Evolutionary conservation across 345 rosid genomes (phyloP).

Genomic region (Chamaenerion angustifolium): DNA sequence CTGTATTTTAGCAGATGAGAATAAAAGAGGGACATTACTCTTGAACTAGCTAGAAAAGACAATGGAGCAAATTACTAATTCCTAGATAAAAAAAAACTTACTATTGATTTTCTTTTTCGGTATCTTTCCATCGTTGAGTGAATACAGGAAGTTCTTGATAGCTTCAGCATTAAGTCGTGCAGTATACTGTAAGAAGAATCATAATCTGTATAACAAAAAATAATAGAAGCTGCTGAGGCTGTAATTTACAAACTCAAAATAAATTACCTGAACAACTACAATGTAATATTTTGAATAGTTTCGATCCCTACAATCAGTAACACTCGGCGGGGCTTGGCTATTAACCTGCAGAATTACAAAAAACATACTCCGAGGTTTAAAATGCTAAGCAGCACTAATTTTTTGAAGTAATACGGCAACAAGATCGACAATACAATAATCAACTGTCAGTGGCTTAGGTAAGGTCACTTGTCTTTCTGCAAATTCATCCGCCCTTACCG

Average conservation of each 20-base stretch:
- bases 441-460: background rate
- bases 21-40: too few species aligned
- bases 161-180: constrained; percentile 80
- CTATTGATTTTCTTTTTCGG: constrained; percentile 77
- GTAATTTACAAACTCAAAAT: background rate
- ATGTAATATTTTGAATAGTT: constrained; percentile 73
- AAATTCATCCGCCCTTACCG: too few species aligned
- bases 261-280: constrained; percentile 71
- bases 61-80: background rate
- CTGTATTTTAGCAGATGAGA: too few species aligned
- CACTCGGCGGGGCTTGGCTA: constrained; percentile 54
- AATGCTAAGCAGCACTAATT: background rate
- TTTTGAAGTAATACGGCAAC: background rate
- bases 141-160: constrained; percentile 49
- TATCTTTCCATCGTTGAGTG: constrained; percentile 56
- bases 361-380: background rate
- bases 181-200: constrained; percentile 34
- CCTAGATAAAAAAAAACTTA: constrained; percentile 22
- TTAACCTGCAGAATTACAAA: constrained; percentile 32
- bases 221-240: constrained; percentile 2
- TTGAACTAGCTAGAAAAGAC: background rate
- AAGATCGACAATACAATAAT: background rate
- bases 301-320: constrained; percentile 58
- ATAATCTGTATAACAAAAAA: background rate
- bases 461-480: too few species aligned